Evolutionary conservation across 768 basidiomycete species (phyloP).

Genomic region (Russula vinacea): DNA sequence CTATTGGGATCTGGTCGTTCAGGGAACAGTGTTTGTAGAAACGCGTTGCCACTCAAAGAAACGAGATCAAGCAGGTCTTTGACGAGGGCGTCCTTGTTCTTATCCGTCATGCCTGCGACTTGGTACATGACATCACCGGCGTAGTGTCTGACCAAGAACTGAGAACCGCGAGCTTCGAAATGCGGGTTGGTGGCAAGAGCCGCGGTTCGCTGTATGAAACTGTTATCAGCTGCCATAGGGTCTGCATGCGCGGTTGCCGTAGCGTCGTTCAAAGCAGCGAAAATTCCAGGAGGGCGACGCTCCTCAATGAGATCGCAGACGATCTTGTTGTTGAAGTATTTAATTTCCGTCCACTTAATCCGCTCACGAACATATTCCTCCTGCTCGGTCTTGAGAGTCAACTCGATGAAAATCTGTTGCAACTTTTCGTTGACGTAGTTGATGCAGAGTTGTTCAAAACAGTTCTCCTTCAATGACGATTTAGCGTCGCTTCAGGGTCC

Average conservation of each 20-base stretch:
- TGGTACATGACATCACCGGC: slow-evolving; percentile 99
- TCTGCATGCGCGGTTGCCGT: slow-evolving; percentile 98
- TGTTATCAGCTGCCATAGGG: slow-evolving; percentile 92
- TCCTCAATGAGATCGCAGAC: slow-evolving; percentile 99
- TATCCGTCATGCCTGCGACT: slow-evolving; percentile 97
- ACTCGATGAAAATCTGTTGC: slow-evolving; percentile 98
- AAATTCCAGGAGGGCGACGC: slow-evolving; percentile 92
- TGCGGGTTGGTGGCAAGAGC: slow-evolving; percentile 81
- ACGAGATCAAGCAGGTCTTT: slow-evolving; percentile 94
- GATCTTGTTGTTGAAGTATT: slow-evolving; percentile 97
- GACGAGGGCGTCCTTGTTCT: slow-evolving; percentile 96
- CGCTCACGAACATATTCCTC: slow-evolving; percentile 98
- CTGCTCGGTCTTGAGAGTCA: slow-evolving; percentile 98
- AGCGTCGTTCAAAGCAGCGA: slow-evolving; percentile 98
- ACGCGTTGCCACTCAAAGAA: slow-evolving; percentile 72
- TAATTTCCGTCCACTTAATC: slow-evolving; percentile 99
- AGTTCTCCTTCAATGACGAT: slow-evolving; percentile 65
- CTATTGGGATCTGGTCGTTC: slow-evolving; percentile 94
- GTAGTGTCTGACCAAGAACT: slow-evolving; percentile 95
- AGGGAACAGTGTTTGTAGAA: slow-evolving; percentile 86
- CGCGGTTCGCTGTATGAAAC: slow-evolving; percentile 89
- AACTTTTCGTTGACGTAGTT: slow-evolving; percentile 99
- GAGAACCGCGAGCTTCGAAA: slow-evolving; percentile 90
- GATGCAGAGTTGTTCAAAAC: slow-evolving; percentile 97
- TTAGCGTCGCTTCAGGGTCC: slow-evolving; percentile 3